phyloP scores from a whole-genome alignment of 129 eudicot genomes.

The Artemisia tridentata region DNA sequence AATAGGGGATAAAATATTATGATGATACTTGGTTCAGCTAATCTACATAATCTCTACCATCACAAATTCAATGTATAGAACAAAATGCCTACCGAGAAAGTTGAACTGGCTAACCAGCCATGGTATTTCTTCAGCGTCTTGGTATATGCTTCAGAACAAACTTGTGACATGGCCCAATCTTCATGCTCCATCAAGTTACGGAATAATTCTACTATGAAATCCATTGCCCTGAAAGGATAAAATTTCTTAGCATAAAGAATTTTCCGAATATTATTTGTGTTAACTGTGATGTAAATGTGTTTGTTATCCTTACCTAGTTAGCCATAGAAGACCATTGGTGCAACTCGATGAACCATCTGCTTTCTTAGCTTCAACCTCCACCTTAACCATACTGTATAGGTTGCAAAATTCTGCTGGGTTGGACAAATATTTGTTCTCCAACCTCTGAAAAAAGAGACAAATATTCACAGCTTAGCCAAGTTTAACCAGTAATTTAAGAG shows the following conservation, averaged over 20 bases:
- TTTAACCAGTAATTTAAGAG: background rate
- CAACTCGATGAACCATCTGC: conserved; percentile 83
- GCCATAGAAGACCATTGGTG: conserved; percentile 89
- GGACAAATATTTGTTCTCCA: conserved; percentile 64
- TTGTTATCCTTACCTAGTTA: conserved; percentile 56
- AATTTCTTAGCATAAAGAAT: conserved; percentile 12
- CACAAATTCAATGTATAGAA: background rate
- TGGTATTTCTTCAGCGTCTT: conserved; percentile 91
- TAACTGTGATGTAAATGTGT: background rate
- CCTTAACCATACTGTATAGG: conserved; percentile 67
- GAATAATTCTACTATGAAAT: conserved; percentile 74
- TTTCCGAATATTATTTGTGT: background rate
- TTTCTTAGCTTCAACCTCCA: conserved; percentile 78
- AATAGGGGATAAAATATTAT: background rate
- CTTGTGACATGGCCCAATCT: conserved; percentile 79
- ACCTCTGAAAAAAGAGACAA: conserved; percentile 45
- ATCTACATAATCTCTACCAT: background rate
- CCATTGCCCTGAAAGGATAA: conserved; percentile 69
- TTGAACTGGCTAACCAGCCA: conserved; percentile 94
- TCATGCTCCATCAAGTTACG: conserved; percentile 58
- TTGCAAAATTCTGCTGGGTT: conserved; percentile 68
- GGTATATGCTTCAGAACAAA: conserved; percentile 74
- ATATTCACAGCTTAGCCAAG: conserved; percentile 3
- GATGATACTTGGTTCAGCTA: background rate
- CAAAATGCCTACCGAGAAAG: conserved; percentile 52